Evolutionary conservation across 495 filamentous ascomycete genomes (phyloP), one percentile per base, ranked within the genome.

Genomic region (Bacidia gigantensis): DNA sequence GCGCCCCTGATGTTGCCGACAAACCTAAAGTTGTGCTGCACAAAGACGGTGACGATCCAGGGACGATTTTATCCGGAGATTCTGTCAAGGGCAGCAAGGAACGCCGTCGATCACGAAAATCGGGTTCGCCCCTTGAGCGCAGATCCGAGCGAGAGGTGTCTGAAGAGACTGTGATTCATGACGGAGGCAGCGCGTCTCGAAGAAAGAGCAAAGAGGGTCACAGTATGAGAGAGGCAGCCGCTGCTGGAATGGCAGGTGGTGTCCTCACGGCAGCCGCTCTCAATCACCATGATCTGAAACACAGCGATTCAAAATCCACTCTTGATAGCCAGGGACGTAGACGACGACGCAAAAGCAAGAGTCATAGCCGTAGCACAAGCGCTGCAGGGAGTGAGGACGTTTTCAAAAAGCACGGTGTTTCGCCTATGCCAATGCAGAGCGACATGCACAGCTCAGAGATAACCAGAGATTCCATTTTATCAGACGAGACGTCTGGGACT

Each of bases 391-490:
- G 72, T 65, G 82, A 71, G 69, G 76, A 68, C 61, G 78, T 69
- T 63, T 84, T 69, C 70, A 71, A 68, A 66, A 83, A 67, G 66
- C 73, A 77, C 54, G 75, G 75, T 43, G 68, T 77, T n/a, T 80
- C 87, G 11, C 85, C 83, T 1, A 84, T 95, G 82, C 89, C 89
- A 2, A 74, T 93, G 61, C 80, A 79, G 62, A 93, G 89, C 64
- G 86, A 86, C 41, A 76, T 93, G 24, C 76, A 83, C 45, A 77
- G 84, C 26, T 93, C 89, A 0, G 88, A 95, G 23, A 63, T 95
- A 46, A 97, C 92, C 2, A 76, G 92, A 62, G 81, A 84, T 32
- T 97, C 93, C 0, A 85, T 98, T 52, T 71, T 94, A 11, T 89
- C 92, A 3, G 82, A 86, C 35, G 79, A 83, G 22, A 89, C 86